phyloP scores from a whole-genome alignment of 257 asterid genomes.

The Solanum bulbocastanum region DNA sequence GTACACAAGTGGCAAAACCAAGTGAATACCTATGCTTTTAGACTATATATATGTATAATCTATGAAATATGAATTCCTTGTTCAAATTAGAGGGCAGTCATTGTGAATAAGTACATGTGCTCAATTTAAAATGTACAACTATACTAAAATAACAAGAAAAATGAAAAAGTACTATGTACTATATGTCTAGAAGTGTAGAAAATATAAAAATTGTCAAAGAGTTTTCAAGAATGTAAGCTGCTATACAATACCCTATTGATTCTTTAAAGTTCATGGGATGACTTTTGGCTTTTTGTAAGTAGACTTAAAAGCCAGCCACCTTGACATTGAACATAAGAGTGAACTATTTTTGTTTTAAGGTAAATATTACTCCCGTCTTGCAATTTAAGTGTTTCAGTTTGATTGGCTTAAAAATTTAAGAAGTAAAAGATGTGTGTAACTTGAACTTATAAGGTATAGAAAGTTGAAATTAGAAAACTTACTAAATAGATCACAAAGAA shows the following conservation, averaged over 20 bases:
- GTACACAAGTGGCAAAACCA: neutral
- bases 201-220: neutral
- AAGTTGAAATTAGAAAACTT: no score
- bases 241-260: neutral
- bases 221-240: neutral
- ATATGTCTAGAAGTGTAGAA: neutral
- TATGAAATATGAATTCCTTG: neutral
- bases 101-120: neutral
- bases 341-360: neutral
- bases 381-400: no score
- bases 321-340: neutral
- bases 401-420: no score
- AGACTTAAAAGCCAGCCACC: neutral
- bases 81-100: neutral
- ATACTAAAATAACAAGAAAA: neutral
- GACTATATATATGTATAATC: neutral
- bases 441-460: no score
- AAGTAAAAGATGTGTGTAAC: no score
- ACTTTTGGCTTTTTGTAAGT: neutral
- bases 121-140: neutral
- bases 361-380: neutral
- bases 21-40: neutral
- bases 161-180: neutral
- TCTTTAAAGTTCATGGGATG: neutral
- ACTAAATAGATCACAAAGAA: no score